Percentiles rank a stretch among this genome's conserved stretches.
These are phyloP conservation scores for Rhizopogon vesiculosus DNA, from an alignment of 768 basidiomycete genomes.

Conservation along the genomic window DNA sequence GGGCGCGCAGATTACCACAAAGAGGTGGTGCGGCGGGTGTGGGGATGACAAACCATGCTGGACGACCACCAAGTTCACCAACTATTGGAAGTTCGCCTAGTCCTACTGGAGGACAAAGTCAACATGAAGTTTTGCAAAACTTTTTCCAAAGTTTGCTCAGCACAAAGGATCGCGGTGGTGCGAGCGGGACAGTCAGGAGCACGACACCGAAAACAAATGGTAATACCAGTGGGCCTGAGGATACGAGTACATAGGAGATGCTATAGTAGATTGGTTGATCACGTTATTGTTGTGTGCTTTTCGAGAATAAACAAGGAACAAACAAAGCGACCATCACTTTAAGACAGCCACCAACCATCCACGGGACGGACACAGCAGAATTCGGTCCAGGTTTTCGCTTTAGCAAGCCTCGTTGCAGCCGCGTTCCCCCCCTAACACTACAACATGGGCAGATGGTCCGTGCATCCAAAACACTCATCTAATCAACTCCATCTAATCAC, in stretches of 20 bases:
- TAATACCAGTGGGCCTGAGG: slow-evolving; percentile 32
- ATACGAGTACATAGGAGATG: slow-evolving; percentile 23
- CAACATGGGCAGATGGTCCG: slow-evolving; percentile 70
- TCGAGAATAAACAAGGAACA: slow-evolving; percentile 10
- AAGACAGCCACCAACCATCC: slow-evolving; percentile 5
- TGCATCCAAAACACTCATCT: not conserved
- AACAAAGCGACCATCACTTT: slow-evolving; percentile 8
- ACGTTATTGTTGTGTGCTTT: slow-evolving; percentile 6
- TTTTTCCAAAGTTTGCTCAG: slow-evolving; percentile 83
- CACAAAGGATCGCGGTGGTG: slow-evolving; percentile 53
- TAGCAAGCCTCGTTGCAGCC: slow-evolving; percentile 22
- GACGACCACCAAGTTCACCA: slow-evolving; percentile 37
- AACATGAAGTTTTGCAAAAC: slow-evolving; percentile 81
- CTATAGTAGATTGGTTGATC: too few relatives aligned
- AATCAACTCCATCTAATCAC: slow-evolving; percentile 2
- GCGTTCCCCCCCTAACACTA: slow-evolving; percentile 1
- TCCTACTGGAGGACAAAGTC: slow-evolving; percentile 53
- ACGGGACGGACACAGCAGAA: slow-evolving; percentile 1
- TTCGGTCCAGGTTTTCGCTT: slow-evolving; percentile 2
- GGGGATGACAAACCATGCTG: slow-evolving; percentile 24
- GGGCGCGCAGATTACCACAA: slow-evolving; percentile 26
- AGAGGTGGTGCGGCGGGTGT: slow-evolving; percentile 30
- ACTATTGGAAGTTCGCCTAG: slow-evolving; percentile 33
- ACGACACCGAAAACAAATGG: slow-evolving; percentile 30
- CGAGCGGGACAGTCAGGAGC: slow-evolving; percentile 25